Evolutionary conservation across 306 rosid species (phyloP).

Genomic region (Arachis hypogaea): DNA sequence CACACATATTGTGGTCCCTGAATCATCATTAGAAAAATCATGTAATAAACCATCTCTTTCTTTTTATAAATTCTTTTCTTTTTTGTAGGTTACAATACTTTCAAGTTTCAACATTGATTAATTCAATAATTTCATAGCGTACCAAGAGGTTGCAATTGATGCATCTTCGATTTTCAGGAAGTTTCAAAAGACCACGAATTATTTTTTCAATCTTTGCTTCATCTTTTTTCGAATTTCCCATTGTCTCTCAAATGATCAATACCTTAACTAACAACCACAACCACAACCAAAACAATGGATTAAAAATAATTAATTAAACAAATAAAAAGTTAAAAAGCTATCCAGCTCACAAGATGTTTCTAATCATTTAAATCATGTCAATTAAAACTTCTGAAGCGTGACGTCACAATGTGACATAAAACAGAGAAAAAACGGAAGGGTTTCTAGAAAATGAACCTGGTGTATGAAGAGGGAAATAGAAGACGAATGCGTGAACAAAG

Average conservation of each 20-base stretch:
- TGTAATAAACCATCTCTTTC: background rate
- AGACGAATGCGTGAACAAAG: background rate
- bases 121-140: conserved; percentile 18
- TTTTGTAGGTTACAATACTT: background rate
- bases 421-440: too few relatives aligned
- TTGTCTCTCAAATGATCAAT: conserved; percentile 39
- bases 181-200: conserved; percentile 72
- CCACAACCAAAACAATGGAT: too few relatives aligned
- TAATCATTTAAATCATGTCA: background rate
- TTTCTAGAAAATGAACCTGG: conserved; percentile 22
- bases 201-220: conserved; percentile 66
- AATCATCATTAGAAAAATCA: conserved; percentile 21
- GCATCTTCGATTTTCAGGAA: conserved; percentile 80
- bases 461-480: background rate
- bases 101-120: background rate
- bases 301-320: too few relatives aligned
- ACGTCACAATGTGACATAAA: too few relatives aligned
- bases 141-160: conserved; percentile 91
- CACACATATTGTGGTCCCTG: conserved; percentile 98
- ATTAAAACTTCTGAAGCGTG: too few relatives aligned
- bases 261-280: conserved; percentile 29
- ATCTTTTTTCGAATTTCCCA: conserved; percentile 69
- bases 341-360: background rate
- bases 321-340: too few relatives aligned
- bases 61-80: too few relatives aligned